Percentiles rank a stretch among this genome's conserved stretches.
Evolutionary conservation across 768 basidiomycete genomes (phyloP).

Genomic region (Astraeus odoratus): DNA sequence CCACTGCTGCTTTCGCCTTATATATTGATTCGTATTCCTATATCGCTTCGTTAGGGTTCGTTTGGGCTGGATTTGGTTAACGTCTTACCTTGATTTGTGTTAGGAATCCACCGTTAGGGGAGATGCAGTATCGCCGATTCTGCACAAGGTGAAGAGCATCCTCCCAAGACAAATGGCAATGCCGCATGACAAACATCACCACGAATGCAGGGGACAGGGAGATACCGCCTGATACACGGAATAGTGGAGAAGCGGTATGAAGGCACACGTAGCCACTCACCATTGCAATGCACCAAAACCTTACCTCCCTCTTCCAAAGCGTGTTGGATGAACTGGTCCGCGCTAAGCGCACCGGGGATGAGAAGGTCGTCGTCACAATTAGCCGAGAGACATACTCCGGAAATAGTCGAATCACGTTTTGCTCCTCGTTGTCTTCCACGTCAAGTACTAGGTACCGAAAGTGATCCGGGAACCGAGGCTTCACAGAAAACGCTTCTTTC

Average conservation of each 20-base stretch:
- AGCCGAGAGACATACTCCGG: constrained; percentile 50
- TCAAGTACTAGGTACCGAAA: constrained; percentile 78
- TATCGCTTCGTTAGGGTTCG: neutral
- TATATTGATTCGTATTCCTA: constrained; percentile 95
- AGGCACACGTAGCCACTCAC: constrained; percentile 31
- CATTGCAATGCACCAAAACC: constrained; percentile 87
- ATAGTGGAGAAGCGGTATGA: neutral
- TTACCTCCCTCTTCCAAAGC: constrained; percentile 56
- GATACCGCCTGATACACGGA: constrained; percentile 58
- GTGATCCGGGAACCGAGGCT: constrained; percentile 73
- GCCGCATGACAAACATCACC: constrained; percentile 91
- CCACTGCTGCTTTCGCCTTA: constrained; percentile 66
- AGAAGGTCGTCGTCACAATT: constrained; percentile 1
- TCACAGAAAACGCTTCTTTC: constrained; percentile 86
- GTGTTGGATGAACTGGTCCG: constrained; percentile 66
- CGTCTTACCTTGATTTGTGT: constrained; percentile 78
- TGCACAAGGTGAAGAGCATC: constrained; percentile 85
- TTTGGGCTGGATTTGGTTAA: neutral
- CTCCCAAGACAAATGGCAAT: constrained; percentile 76
- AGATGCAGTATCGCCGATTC: constrained; percentile 89
- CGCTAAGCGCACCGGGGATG: constrained; percentile 34
- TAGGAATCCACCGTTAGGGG: constrained; percentile 86
- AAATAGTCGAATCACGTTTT: constrained; percentile 88
- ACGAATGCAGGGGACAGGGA: constrained; percentile 84
- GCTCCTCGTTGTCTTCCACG: constrained; percentile 89